phyloP scores from a whole-genome alignment of 805 yeast species.

The Ogataea populi-albae region DNA sequence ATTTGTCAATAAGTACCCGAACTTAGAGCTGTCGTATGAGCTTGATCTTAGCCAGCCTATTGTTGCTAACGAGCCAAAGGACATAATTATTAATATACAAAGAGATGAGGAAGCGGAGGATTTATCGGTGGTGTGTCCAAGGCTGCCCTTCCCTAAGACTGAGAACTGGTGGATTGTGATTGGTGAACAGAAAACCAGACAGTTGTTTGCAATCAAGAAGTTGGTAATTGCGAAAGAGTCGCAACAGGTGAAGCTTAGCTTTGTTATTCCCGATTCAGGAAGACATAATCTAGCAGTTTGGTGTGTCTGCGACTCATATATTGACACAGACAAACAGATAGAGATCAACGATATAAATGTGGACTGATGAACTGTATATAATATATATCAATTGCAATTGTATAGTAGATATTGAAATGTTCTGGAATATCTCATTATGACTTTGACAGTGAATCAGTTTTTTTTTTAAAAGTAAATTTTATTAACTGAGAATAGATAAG shows the following conservation, averaged over 20 bases:
- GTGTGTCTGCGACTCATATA: slow-evolving; percentile 87
- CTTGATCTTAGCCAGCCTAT: slow-evolving; percentile 41
- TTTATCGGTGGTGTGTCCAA: slow-evolving; percentile 54
- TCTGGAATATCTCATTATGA: no score
- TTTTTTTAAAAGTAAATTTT: no score
- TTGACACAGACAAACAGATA: slow-evolving; percentile 90
- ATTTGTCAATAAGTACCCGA: slow-evolving; percentile 89
- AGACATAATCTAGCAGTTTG: slow-evolving; percentile 62
- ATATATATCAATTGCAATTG: no score
- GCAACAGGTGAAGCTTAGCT: slow-evolving; percentile 51
- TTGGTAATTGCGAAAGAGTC: slow-evolving; percentile 49
- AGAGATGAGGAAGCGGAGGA: slow-evolving; percentile 79
- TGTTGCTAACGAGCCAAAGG: slow-evolving; percentile 44
- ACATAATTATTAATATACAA: slow-evolving; percentile 47
- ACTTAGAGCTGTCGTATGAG: slow-evolving; percentile 64
- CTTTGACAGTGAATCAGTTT: no score
- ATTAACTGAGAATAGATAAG: no score
- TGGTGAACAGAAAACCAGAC: slow-evolving; percentile 60
- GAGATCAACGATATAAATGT: slow-evolving; percentile 43
- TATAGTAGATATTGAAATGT: no score
- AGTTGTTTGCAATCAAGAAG: slow-evolving; percentile 72
- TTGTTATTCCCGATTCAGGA: slow-evolving; percentile 61
- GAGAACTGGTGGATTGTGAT: slow-evolving; percentile 88
- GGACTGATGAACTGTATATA: no score
- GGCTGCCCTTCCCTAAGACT: slow-evolving; percentile 55